phyloP scores from a whole-genome alignment of 2,329 filamentous ascomycete genomes.

The Fusarium sambucinum region DNA sequence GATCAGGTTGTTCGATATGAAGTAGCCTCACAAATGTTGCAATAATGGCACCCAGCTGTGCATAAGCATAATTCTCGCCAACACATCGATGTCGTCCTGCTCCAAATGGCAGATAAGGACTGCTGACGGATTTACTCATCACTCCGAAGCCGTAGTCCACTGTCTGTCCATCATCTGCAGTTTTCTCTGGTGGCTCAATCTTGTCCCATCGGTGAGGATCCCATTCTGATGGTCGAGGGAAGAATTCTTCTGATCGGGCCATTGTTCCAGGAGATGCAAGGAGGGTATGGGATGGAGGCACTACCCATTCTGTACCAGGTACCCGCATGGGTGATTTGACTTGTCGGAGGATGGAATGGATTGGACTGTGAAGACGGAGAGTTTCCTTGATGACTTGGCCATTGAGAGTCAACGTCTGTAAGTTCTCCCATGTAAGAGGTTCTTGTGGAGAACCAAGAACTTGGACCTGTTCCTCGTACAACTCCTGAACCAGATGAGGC shows the following conservation, averaged over 20 bases:
- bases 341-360: conserved; percentile 92
- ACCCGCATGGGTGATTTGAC: conserved; percentile 89
- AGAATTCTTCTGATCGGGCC: conserved; percentile 77
- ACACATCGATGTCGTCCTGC: conserved; percentile 96
- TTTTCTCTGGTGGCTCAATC: conserved; percentile 53
- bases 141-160: conserved; percentile 95
- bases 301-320: conserved; percentile 81
- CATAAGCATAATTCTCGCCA: conserved; percentile 94
- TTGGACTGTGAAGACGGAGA: conserved; percentile 87
- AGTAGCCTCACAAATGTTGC: conserved; percentile 81
- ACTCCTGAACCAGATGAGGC: conserved; percentile 80
- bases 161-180: conserved; percentile 75
- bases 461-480: conserved; percentile 82
- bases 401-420: conserved; percentile 82
- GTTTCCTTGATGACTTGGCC: conserved; percentile 90
- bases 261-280: conserved; percentile 87
- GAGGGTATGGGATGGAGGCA: conserved; percentile 84
- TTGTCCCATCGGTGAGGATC: conserved; percentile 90
- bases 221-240: conserved; percentile 84
- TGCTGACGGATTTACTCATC: conserved; percentile 88
- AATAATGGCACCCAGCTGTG: conserved; percentile 87
- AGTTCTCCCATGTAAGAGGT: conserved; percentile 78
- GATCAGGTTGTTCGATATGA: conserved; percentile 66
- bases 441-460: conserved; percentile 80
- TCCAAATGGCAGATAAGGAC: conserved; percentile 93